Evolutionary conservation across 495 filamentous ascomycete genomes (phyloP).

Genomic region (Neurospora sp.): DNA sequence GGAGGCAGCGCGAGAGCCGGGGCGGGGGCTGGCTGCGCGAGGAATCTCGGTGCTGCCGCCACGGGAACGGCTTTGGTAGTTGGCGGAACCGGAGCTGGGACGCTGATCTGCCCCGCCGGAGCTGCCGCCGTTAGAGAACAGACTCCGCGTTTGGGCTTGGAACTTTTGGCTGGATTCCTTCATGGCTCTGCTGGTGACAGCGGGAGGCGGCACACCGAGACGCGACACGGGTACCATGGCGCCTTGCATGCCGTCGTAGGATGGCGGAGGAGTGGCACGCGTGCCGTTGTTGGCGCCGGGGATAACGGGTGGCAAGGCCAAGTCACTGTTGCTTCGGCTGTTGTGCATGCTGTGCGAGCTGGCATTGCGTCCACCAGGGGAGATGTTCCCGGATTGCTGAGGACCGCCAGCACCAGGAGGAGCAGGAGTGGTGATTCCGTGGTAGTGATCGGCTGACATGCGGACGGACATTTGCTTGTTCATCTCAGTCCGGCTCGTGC

Average conservation of each 20-base stretch:
- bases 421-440: conserved; percentile 77
- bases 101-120: conserved; percentile 31
- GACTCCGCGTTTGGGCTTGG: conserved; percentile 67
- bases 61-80: conserved; percentile 15
- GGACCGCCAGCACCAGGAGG: conserved; percentile 46
- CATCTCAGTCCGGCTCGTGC: neutral
- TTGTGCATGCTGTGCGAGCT: conserved; percentile 3
- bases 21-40: conserved; percentile 43
- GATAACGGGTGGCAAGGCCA: conserved; percentile 41
- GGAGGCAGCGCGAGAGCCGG: conserved; percentile 20
- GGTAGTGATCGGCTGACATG: conserved; percentile 86
- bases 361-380: conserved; percentile 37
- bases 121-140: conserved; percentile 40
- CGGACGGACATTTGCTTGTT: conserved; percentile 61
- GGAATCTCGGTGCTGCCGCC: conserved; percentile 37
- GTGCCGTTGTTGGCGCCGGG: conserved; percentile 39
- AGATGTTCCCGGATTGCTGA: conserved; percentile 32
- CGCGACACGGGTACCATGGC: conserved; percentile 60
- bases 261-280: conserved; percentile 70
- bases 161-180: conserved; percentile 84
- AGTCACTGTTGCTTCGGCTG: neutral
- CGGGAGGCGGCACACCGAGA: conserved; percentile 82
- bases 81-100: conserved; percentile 26
- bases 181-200: conserved; percentile 88
- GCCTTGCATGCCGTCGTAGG: conserved; percentile 75